Percentiles rank a stretch among this genome's conserved stretches.
Evolutionary conservation across 805 yeast species (phyloP).

Genomic region (Ogataea naganishii): DNA sequence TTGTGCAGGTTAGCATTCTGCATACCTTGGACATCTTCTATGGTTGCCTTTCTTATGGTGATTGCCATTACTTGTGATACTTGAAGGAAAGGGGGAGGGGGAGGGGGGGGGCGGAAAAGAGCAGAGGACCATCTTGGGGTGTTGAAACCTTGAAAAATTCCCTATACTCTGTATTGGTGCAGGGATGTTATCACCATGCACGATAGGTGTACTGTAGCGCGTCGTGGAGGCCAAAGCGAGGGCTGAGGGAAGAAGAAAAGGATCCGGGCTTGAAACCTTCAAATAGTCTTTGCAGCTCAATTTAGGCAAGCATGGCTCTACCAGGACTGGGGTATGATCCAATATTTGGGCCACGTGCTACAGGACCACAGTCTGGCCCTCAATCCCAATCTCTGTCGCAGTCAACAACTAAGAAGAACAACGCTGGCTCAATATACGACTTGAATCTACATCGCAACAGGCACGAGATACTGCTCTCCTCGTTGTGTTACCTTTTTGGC

Average conservation of each 20-base stretch:
- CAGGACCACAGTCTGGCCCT: conserved; percentile 12
- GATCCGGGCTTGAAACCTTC: too few relatives aligned
- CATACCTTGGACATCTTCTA: conserved; percentile 85
- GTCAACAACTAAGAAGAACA: conserved; percentile 4
- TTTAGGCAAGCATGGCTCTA: too few relatives aligned
- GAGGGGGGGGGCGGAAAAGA: too few relatives aligned
- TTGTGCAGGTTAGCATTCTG: conserved; percentile 90
- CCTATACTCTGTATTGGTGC: too few relatives aligned
- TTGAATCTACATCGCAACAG: conserved; percentile 56
- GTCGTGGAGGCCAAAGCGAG: too few relatives aligned
- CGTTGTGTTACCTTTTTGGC: conserved; percentile 61
- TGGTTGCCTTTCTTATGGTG: conserved; percentile 81
- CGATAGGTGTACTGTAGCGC: too few relatives aligned
- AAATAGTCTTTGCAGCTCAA: too few relatives aligned
- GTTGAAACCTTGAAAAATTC: too few relatives aligned
- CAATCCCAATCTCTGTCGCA: not conserved
- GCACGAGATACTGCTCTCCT: conserved; percentile 57
- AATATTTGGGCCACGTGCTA: conserved; percentile 19
- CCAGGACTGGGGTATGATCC: conserved; percentile 22
- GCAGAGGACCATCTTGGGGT: too few relatives aligned
- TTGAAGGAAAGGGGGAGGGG: too few relatives aligned
- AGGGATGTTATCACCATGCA: too few relatives aligned
- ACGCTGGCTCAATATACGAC: conserved; percentile 46
- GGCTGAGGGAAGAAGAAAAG: too few relatives aligned
- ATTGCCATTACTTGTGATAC: conserved; percentile 49